Evolutionary conservation across 2,329 filamentous ascomycete genomes (phyloP).

Genomic region (Talaromyces sp.): DNA sequence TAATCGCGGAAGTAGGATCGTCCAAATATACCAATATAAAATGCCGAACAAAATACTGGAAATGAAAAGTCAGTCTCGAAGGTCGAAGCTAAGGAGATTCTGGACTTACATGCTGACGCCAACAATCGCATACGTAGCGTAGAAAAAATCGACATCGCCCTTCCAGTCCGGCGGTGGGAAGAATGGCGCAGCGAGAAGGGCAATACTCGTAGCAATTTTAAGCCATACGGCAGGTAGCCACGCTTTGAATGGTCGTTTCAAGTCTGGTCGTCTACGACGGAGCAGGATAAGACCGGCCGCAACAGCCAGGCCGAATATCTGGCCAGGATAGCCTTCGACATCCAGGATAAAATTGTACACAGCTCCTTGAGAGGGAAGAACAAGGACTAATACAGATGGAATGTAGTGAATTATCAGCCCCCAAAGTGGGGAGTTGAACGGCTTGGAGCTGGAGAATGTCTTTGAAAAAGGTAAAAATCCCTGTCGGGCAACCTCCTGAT

Average conservation of each 20-base stretch:
- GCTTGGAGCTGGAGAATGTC: constrained; percentile 60
- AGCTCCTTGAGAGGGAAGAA: constrained; percentile 60
- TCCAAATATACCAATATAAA: constrained; percentile 68
- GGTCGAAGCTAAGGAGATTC: neutral
- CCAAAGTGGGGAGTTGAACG: constrained; percentile 65
- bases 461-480: constrained; percentile 65
- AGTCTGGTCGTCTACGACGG: constrained; percentile 56
- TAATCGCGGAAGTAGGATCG: constrained; percentile 57
- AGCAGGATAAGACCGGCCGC: constrained; percentile 60
- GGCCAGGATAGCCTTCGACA: constrained; percentile 65
- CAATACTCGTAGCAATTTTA: constrained; percentile 52
- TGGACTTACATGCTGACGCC: constrained; percentile 45
- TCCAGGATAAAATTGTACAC: constrained; percentile 72
- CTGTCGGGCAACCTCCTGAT: constrained; percentile 69
- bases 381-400: constrained; percentile 64
- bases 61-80: constrained; percentile 20
- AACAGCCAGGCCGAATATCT: constrained; percentile 58
- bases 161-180: constrained; percentile 54
- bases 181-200: constrained; percentile 60
- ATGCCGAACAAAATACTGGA: constrained; percentile 56
- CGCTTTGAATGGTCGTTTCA: constrained; percentile 62
- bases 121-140: constrained; percentile 54
- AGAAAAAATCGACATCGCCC: constrained; percentile 48
- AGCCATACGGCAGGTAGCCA: constrained; percentile 60
- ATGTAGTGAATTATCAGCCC: constrained; percentile 67